Conservation (phyloP, 2,329 filamentous ascomycete species). For the Fusarium mundagurra region DNA sequence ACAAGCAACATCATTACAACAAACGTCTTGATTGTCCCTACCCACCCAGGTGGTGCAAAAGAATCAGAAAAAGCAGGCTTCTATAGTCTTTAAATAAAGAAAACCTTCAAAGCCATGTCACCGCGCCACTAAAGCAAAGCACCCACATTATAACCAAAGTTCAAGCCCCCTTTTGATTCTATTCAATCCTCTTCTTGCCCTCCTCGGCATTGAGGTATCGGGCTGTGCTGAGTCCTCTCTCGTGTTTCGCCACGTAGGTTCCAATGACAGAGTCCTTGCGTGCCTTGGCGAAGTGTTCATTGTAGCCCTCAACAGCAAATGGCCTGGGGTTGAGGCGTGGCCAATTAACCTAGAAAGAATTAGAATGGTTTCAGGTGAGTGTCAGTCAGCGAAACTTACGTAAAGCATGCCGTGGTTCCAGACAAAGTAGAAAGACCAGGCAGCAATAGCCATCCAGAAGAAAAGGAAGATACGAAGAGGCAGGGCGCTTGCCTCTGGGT, state of each 20-base stretch:
- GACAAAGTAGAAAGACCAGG: constrained; percentile 81
- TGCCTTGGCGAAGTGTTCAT: constrained; percentile 85
- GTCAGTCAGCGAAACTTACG: constrained; percentile 67
- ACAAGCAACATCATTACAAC: constrained; percentile 36
- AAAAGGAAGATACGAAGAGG: constrained; percentile 84
- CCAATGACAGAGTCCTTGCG: constrained; percentile 86
- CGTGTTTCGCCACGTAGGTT: constrained; percentile 72
- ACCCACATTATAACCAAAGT: constrained; percentile 11
- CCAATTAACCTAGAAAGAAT: constrained; percentile 83
- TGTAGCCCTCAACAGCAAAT: constrained; percentile 87
- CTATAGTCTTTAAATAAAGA: constrained; percentile 9
- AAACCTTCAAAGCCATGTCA: constrained; percentile 8
- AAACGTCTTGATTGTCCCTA: constrained; percentile 7
- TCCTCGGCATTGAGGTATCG: constrained; percentile 89
- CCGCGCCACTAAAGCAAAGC: constrained; percentile 15
- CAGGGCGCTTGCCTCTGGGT: constrained; percentile 79
- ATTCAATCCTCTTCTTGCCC: constrained; percentile 98
- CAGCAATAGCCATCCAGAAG: constrained; percentile 76
- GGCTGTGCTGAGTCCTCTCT: constrained; percentile 84
- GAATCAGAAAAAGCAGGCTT: constrained; percentile 8
- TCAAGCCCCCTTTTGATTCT: constrained; percentile 41
- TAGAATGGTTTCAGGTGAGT: constrained; percentile 7
- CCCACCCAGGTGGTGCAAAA: constrained; percentile 1
- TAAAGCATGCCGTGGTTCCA: constrained; percentile 89
- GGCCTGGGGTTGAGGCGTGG: constrained; percentile 92